Percentiles rank a stretch among this genome's conserved stretches.
Evolutionary conservation across 164 flowering plant species (phyloP).

Genomic region (Platanus orientalis): DNA sequence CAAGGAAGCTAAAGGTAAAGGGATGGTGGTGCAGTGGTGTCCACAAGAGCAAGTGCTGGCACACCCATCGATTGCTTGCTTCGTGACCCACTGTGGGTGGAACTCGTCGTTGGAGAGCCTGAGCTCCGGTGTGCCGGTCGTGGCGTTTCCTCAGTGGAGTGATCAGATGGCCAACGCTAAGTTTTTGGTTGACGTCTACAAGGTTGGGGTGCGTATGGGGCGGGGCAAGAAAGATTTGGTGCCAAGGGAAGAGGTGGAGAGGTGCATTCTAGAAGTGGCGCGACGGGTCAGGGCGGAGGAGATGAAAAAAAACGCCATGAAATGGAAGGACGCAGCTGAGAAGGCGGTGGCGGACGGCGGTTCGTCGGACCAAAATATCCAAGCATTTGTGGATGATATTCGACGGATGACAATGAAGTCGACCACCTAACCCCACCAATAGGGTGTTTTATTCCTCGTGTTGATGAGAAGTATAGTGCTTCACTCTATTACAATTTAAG

Average conservation of each 20-base stretch:
- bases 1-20: too few species aligned
- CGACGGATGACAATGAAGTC: not conserved
- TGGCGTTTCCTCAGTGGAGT: conserved; percentile 63
- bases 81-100: conserved; percentile 70
- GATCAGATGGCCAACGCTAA: conserved; percentile 67
- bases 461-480: too few species aligned
- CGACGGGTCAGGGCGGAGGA: too few species aligned
- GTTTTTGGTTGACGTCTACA: conserved; percentile 51
- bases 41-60: conserved; percentile 58
- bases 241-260: conserved; percentile 38
- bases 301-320: too few species aligned
- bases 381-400: conserved; percentile 36
- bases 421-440: too few species aligned
- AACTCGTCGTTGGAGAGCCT: too few species aligned
- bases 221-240: conserved; percentile 38
- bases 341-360: too few species aligned
- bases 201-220: conserved; percentile 44
- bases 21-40: conserved; percentile 56
- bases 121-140: too few species aligned
- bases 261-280: too few species aligned
- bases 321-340: too few species aligned
- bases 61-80: conserved; percentile 58
- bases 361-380: conserved; percentile 51
- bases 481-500: too few species aligned
- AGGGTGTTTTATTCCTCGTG: too few species aligned